Base-by-base conservation (phyloP, 202 grass and related monocot genomes). In the Thinopyrum obtusiflorum region DNA sequence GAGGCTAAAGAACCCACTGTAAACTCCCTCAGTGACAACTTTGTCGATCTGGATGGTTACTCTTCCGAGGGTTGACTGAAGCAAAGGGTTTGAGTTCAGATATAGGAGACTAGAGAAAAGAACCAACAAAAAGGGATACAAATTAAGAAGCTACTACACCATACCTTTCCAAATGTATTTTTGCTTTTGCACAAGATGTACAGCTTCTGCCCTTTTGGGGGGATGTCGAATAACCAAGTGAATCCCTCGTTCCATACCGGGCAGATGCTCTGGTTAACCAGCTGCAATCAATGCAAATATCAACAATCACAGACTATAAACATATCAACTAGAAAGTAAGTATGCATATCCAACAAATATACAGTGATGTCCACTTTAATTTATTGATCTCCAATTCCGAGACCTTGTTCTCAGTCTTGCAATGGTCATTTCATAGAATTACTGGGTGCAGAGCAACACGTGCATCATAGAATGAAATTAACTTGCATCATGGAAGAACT, bases 11-110 rank as follows among this genome's bases (percentile, higher is more conserved):
- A 92, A 89, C 61, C 95, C 95, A 6, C 91, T 93, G 81, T 98
- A 98, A 31, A 95, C 90, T 67, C 93, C 95, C 79, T 98, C 95
- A 0, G 91, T 93, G 9, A 98, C 89, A 32, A 98, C 95, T 76
- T 98, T 98, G 88, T 98, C 95, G 17, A 98, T 98, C 83, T 98
- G 95, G 77, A 98, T 95, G 71, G 95, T 98, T 11, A 98, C 93
- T 89, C 91, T 87, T 33, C 95, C 95, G 0, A 98, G 91, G 55
- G 89, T 98, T 14, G 91, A 90, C 95, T 98, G 90, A 68, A 32
- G 24, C 10, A 49, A 51, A 89, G 20, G 18, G 7, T 5, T n/a
- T 65, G 7, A 17, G 65, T 85, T 78, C 28, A 74, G 29, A 71
- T 31, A 62, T 61, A 61, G 4, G 31, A 35, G 21, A 73, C 59